phyloP scores from a whole-genome alignment of 2,329 filamentous ascomycete genomes.

The Fusarium mangiferae region DNA sequence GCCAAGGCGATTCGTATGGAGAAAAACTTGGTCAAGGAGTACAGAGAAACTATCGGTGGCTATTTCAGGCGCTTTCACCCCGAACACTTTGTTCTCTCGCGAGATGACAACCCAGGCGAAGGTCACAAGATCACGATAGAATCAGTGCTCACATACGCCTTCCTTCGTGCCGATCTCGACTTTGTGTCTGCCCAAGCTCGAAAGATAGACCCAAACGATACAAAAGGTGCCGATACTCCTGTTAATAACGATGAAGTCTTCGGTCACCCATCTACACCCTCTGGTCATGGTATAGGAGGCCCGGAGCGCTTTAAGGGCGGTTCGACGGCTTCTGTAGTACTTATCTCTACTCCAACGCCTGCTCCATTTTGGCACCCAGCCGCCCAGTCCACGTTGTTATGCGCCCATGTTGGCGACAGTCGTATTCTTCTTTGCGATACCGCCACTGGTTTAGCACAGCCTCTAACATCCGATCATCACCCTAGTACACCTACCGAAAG shows the following conservation, averaged over 20 bases:
- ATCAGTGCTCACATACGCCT: constrained; percentile 88
- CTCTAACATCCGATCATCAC: constrained; percentile 91
- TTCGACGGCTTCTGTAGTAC: constrained; percentile 87
- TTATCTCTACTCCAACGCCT: constrained; percentile 92
- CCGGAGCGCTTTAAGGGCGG: constrained; percentile 87
- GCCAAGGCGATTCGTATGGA: constrained; percentile 75
- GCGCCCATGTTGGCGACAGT: constrained; percentile 94
- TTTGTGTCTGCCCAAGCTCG: constrained; percentile 90
- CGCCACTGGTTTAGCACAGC: constrained; percentile 79
- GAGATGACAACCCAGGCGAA: constrained; percentile 44
- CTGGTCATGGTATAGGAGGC: constrained; percentile 75
- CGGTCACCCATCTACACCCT: constrained; percentile 67
- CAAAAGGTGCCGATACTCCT: constrained; percentile 76
- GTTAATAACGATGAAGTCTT: constrained; percentile 88
- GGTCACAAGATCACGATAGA: constrained; percentile 70
- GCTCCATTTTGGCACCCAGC: constrained; percentile 96
- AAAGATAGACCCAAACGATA: constrained; percentile 79
- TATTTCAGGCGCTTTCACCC: constrained; percentile 95
- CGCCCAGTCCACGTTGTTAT: constrained; percentile 82
- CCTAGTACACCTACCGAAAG: constrained; percentile 88
- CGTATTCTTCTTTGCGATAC: constrained; percentile 91
- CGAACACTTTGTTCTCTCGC: constrained; percentile 70
- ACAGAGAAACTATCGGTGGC: constrained; percentile 87
- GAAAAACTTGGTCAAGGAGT: constrained; percentile 76
- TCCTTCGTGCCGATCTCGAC: constrained; percentile 92